phyloP scores from a whole-genome alignment of 768 basidiomycete species.

The Podaxis sp. region DNA sequence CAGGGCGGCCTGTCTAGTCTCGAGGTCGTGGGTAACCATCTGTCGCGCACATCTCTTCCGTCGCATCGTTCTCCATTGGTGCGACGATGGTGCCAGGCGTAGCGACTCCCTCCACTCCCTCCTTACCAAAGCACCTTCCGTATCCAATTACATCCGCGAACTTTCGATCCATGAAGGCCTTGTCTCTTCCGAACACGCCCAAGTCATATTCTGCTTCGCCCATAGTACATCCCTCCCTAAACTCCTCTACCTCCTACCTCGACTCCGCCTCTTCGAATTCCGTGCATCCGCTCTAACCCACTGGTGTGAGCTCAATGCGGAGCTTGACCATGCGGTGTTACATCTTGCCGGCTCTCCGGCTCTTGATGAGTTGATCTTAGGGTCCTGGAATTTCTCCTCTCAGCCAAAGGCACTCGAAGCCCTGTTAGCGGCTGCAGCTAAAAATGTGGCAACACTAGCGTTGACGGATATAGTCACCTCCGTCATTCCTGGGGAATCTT shows the following conservation, averaged over 20 bases:
- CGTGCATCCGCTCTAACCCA: conserved; percentile 12
- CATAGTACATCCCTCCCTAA: conserved; percentile 4
- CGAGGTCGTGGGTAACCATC: conserved; percentile 11
- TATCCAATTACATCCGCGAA: conserved; percentile 12
- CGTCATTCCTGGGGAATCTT: not conserved
- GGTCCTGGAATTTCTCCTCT: conserved; percentile 15
- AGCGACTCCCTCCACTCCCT: conserved; percentile 5
- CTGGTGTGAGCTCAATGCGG: conserved; percentile 14
- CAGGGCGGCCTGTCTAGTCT: conserved; percentile 6
- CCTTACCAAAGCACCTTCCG: not conserved
- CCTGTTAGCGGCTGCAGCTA: not conserved
- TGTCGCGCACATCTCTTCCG: conserved; percentile 13
- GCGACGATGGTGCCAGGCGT: conserved; percentile 8
- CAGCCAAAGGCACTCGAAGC: conserved; percentile 10
- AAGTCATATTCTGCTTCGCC: conserved; percentile 11
- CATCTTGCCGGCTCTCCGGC: not conserved
- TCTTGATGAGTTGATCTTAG: conserved; percentile 9
- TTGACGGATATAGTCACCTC: conserved; percentile 13
- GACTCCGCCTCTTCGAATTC: conserved; percentile 9
- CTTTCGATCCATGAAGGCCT: conserved; percentile 14
- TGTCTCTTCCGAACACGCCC: conserved; percentile 5
- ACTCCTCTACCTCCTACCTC: conserved; percentile 12
- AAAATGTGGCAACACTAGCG: conserved; percentile 1
- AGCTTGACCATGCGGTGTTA: conserved; percentile 7
- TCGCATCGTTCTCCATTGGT: conserved; percentile 15